A percentile compares a stretch with the other conserved stretches of the same genome.
These are phyloP conservation scores for Claviceps capensis DNA, from an alignment of 2,329 filamentous ascomycete species.

Conservation along the genomic window DNA sequence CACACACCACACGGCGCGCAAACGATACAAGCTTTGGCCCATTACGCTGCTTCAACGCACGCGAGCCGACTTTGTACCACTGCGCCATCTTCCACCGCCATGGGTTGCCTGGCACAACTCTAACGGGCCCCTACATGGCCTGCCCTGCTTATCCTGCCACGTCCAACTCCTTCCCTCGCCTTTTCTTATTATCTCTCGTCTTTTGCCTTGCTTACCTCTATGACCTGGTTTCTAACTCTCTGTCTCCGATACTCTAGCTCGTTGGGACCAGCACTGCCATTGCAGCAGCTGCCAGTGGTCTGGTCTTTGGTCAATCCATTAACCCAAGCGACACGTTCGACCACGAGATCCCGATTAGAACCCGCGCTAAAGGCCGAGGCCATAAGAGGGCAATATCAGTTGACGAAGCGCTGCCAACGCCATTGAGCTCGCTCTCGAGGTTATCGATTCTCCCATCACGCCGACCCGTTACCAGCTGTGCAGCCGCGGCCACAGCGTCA, in stretches of 20 bases:
- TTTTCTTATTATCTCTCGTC: not conserved
- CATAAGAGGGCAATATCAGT: constrained; percentile 18
- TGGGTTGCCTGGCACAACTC: not conserved
- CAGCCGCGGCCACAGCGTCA: not conserved
- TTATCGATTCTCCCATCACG: constrained; percentile 3
- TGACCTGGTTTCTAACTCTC: constrained; percentile 8
- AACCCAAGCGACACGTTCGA: constrained; percentile 22
- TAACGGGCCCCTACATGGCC: not conserved
- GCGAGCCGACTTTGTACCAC: constrained; percentile 1
- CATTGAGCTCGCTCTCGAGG: constrained; percentile 1
- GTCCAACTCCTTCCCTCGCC: not conserved
- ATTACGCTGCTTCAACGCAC: not conserved
- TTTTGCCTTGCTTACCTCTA: not conserved
- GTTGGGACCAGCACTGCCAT: constrained; percentile 48
- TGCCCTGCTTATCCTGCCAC: not conserved
- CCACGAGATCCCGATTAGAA: constrained; percentile 10
- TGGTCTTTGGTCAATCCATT: constrained; percentile 43
- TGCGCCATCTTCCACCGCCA: constrained; percentile 1
- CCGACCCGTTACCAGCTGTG: constrained; percentile 5
- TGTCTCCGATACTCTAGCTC: constrained; percentile 28
- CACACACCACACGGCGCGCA: not conserved
- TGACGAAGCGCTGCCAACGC: constrained; percentile 19
- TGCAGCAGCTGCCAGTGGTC: constrained; percentile 43
- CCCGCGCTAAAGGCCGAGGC: constrained; percentile 6
- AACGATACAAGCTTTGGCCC: constrained; percentile 1